phyloP scores from a whole-genome alignment of 345 rosid species.

The Eucalyptus tenuipes region DNA sequence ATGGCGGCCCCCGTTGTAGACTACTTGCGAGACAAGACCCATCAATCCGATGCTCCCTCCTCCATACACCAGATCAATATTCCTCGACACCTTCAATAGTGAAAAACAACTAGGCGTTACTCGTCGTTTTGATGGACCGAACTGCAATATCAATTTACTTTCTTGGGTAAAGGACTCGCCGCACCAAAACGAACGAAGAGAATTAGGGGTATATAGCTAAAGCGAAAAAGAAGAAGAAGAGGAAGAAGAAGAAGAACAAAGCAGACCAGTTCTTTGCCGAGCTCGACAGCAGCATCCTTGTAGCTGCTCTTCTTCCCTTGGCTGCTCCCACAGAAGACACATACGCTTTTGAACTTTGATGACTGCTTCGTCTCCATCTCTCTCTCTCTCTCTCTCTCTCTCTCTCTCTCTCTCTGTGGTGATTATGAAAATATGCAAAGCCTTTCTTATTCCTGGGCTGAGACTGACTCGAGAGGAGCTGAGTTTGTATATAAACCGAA shows the following conservation, averaged over 20 bases:
- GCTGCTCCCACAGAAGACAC: conserved; percentile 97
- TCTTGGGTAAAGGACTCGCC: not conserved
- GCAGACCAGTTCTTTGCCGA: conserved; percentile 67
- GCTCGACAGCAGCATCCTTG: conserved; percentile 77
- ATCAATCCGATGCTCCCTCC: conserved; percentile 93
- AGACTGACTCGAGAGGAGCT: not conserved
- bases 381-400: not conserved
- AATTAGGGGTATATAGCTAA: not conserved
- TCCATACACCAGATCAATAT: conserved; percentile 88
- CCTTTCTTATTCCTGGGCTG: not conserved
- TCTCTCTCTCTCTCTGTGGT: not conserved
- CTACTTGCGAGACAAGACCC: conserved; percentile 88
- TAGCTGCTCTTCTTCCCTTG: conserved; percentile 66
- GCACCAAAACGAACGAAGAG: not conserved
- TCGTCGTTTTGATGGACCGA: not conserved
- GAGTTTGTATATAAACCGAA: not conserved
- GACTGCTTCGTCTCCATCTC: conserved; percentile 14
- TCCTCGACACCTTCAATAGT: conserved; percentile 59
- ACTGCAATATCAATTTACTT: not conserved
- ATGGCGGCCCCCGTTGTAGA: conserved; percentile 77
- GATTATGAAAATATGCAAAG: not conserved
- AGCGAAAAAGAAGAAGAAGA: not conserved
- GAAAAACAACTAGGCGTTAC: not conserved
- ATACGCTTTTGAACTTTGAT: conserved; percentile 58
- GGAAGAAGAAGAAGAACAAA: not conserved